Conservation (phyloP, 1,284 basidiomycete species). For the Malassezia furfur region DNA sequence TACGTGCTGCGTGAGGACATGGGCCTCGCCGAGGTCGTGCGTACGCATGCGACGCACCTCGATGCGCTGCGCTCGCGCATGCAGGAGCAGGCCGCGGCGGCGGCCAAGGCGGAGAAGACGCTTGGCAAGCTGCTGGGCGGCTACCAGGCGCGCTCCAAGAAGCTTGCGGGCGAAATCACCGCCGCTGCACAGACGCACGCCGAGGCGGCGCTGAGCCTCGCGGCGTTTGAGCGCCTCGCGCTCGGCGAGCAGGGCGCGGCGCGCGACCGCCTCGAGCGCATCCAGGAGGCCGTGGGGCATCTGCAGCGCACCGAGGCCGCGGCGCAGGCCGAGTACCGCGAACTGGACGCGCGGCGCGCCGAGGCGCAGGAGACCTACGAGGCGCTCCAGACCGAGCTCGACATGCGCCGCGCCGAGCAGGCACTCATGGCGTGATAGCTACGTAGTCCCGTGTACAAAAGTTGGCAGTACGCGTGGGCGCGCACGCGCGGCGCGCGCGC, state of each 20-base stretch:
- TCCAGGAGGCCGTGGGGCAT: conserved; percentile 29
- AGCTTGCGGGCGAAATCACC: conserved; percentile 54
- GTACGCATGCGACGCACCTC: conserved; percentile 61
- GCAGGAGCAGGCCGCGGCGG: conserved; percentile 69
- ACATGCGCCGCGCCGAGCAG: conserved; percentile 40
- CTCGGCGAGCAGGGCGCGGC: conserved; percentile 30
- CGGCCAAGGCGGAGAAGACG: conserved; percentile 83
- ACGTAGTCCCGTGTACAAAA: too few species aligned
- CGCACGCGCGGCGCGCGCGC: too few species aligned
- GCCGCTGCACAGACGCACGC: conserved; percentile 22
- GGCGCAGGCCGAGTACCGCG: conserved; percentile 31
- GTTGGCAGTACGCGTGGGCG: too few species aligned
- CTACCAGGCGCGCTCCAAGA: conserved; percentile 69
- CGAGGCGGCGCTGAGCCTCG: conserved; percentile 23
- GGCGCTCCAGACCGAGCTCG: conserved; percentile 34
- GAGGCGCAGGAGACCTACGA: conserved; percentile 30
- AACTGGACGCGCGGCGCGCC: conserved; percentile 23
- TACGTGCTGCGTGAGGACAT: conserved; percentile 61
- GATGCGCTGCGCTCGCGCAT: conserved; percentile 63
- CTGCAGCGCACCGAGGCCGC: conserved; percentile 26
- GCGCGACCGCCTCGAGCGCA: conserved; percentile 28
- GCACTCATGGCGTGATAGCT: neutral
- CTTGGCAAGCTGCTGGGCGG: conserved; percentile 77
- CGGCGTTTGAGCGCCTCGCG: conserved; percentile 30
- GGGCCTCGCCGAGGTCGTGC: conserved; percentile 56